Percentiles rank a stretch among this genome's conserved stretches.
Evolutionary conservation across 2,329 filamentous ascomycete species (phyloP).

Genomic region (Colletotrichum sublineola): DNA sequence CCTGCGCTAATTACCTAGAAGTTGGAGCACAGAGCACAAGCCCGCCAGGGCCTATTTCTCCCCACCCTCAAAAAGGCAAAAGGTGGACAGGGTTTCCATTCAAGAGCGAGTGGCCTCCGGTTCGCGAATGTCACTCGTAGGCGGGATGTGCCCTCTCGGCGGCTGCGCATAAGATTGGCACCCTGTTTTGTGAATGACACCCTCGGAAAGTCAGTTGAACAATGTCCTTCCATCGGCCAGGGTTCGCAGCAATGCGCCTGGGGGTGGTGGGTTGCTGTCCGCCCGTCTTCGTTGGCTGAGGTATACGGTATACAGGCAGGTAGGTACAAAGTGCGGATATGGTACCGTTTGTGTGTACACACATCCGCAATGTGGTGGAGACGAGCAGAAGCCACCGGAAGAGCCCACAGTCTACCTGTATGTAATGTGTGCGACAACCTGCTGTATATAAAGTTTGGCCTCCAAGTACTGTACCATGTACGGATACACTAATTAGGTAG

Average conservation of each 20-base stretch:
- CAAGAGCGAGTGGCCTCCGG: background rate
- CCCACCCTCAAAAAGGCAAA: background rate
- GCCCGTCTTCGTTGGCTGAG: background rate
- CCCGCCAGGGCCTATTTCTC: slow-evolving; percentile 9
- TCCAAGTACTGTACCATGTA: background rate
- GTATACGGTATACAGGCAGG: no score
- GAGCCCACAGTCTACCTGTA: background rate
- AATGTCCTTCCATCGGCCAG: background rate
- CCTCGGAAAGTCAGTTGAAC: background rate
- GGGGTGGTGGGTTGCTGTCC: background rate
- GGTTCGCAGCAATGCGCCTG: background rate
- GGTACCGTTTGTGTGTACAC: background rate
- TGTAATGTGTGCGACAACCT: background rate
- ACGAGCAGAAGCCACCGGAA: background rate
- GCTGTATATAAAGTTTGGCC: slow-evolving; percentile 1
- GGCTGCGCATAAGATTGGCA: background rate
- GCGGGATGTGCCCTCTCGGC: slow-evolving; percentile 4
- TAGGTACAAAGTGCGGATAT: no score
- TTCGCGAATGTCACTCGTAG: slow-evolving; percentile 13
- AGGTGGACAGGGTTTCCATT: slow-evolving; percentile 6
- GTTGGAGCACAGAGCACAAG: slow-evolving; percentile 10
- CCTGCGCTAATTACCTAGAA: background rate
- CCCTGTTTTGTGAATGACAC: background rate
- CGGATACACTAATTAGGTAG: background rate
- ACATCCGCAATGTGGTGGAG: background rate